Evolutionary conservation across 1,284 basidiomycete genomes (phyloP), one percentile per base, ranked within the genome.

Genomic region (Stygiomarasmius scandens): DNA sequence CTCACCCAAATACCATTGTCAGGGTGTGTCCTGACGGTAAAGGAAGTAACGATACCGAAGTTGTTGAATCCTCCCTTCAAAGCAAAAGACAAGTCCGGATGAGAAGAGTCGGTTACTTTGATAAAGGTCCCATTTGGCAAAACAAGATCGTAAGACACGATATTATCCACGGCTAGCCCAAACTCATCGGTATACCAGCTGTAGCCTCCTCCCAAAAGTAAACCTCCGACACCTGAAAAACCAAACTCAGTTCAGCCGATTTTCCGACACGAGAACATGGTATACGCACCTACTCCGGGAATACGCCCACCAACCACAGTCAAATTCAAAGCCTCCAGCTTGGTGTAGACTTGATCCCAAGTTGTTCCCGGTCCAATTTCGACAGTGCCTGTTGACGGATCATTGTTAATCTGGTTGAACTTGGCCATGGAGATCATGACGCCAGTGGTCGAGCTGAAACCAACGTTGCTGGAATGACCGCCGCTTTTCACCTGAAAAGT

Each of bases 1-100:
- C 76, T 20, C 66, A 86, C 85, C 86, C 85, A 88, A 54, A 87
- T 79, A 64, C 81, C 65, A 1, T 74, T 74, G 67, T 86, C 84
- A 23, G 82, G 77, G 66, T 77, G 77, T 0, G 81, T 74, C 60
- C 78, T 75, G 25, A 87, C 61, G 0, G 77, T 84, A 66, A 86
- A 84, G 52, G 75, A 77, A 1, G 84, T 87, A 3, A 87, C 83
- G 34, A 87, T 82, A 1, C 84, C 38, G n/a, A 41, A 41, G 16
- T 41, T 41, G n/a, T 41, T 41, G n/a, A 16, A 41, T 16, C 38
- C 38, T 41, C 38, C 51, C 19, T 27, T 38, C 2, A 52, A 25
- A 23, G 51, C 51, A 29, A 52, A 52, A 27, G 41, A 38, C 6
- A 52, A 16, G 16, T 52, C 51, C 24, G 51, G 51, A 10, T 52